These are phyloP conservation scores for Rutstroemia sp. DNA, from an alignment of 2,329 filamentous ascomycete genomes.

Conservation along the genomic window DNA sequence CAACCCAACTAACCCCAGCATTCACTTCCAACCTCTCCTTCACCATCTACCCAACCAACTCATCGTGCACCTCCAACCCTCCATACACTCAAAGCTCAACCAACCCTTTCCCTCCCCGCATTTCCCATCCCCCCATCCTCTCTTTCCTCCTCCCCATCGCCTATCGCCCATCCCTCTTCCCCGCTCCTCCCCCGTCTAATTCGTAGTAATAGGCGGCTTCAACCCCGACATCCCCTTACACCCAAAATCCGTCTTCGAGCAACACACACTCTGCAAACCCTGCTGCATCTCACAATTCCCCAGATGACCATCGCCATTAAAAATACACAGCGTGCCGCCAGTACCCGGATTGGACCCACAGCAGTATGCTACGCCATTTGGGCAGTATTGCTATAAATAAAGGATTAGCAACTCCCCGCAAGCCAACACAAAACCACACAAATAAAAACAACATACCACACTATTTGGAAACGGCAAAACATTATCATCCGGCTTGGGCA, in stretches of 20 bases:
- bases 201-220: background rate
- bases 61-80: no score
- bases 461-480: background rate
- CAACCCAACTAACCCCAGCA: no score
- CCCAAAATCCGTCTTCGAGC: background rate
- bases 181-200: background rate
- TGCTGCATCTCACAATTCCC: background rate
- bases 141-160: no score
- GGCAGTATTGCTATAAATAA: background rate
- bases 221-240: constrained; percentile 2
- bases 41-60: background rate
- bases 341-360: background rate
- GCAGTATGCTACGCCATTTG: background rate
- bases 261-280: background rate
- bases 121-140: no score
- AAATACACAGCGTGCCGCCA: background rate
- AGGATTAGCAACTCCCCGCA: no score
- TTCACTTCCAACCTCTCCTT: background rate
- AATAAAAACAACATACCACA: constrained; percentile 1
- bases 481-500: background rate
- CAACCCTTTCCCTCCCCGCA: no score
- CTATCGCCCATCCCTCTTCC: background rate
- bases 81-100: no score
- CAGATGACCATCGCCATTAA: constrained; percentile 1
- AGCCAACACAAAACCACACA: background rate